These are phyloP conservation scores for Acanthamoeba lugdunensis DNA, from an alignment of 208 protist genomes.

Conservation along the genomic window DNA sequence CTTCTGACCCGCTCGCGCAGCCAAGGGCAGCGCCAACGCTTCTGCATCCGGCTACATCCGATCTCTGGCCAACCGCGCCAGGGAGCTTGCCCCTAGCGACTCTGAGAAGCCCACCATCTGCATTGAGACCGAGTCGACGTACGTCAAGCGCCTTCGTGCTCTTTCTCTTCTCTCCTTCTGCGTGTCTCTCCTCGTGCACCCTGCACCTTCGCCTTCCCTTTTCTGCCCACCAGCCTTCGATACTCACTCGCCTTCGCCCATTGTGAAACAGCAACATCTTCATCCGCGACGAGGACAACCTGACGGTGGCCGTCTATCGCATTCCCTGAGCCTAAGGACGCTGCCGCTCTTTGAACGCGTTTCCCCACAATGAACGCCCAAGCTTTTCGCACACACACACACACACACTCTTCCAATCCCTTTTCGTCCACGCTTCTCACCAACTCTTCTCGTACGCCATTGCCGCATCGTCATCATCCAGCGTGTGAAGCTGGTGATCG, in stretches of 20 bases:
- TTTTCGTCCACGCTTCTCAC: too few species aligned
- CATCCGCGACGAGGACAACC: conserved; percentile 65
- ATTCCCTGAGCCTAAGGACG: conserved; percentile 27
- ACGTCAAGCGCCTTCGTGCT: not conserved
- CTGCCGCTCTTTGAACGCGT: too few species aligned
- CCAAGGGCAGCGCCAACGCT: conserved; percentile 64
- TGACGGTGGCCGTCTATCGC: conserved; percentile 59
- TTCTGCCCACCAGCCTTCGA: too few species aligned
- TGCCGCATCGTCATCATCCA: too few species aligned
- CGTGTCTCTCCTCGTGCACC: not conserved
- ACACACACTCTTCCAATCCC: too few species aligned
- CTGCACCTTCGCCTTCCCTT: too few species aligned
- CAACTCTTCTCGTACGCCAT: too few species aligned
- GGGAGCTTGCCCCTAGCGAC: conserved; percentile 4
- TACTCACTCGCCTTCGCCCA: not conserved
- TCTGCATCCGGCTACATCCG: conserved; percentile 60
- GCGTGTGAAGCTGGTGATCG: too few species aligned
- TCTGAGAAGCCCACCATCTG: conserved; percentile 63
- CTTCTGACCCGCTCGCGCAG: not conserved
- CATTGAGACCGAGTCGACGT: conserved; percentile 66
- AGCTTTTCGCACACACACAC: not conserved
- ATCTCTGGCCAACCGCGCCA: conserved; percentile 21
- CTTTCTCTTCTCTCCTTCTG: not conserved
- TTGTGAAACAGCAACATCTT: conserved; percentile 53
- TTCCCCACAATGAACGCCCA: too few species aligned